Conservation (phyloP, 352 stramenopile species). For the Phytopythium sindhum region DNA sequence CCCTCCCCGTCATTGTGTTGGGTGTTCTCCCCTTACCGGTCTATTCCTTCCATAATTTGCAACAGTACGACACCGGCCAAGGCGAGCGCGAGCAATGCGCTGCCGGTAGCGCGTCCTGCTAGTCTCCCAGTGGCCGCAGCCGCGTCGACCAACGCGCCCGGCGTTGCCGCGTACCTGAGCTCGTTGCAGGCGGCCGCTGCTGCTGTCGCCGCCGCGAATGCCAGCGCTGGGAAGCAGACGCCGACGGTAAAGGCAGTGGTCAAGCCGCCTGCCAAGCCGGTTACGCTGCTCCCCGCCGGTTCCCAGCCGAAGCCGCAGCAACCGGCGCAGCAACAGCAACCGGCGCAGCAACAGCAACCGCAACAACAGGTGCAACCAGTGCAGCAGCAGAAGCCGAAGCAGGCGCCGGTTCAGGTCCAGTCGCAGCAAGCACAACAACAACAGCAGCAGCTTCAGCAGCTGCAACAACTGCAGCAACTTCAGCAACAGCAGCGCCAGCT, state of each 20-base stretch:
- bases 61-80: slow-evolving; percentile 12
- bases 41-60: not conserved
- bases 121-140: not conserved
- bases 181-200: slow-evolving; percentile 6
- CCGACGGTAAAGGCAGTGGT: slow-evolving; percentile 8
- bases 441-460: slow-evolving; percentile 34
- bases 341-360: slow-evolving; percentile 5
- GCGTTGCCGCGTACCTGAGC: slow-evolving; percentile 4
- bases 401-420: not conserved
- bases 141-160: not conserved
- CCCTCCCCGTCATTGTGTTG: not conserved
- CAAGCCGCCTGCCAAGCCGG: slow-evolving; percentile 26
- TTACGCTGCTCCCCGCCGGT: slow-evolving; percentile 12
- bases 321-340: slow-evolving; percentile 16
- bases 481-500: slow-evolving; percentile 3
- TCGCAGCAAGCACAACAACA: slow-evolving; percentile 8
- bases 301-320: slow-evolving; percentile 1
- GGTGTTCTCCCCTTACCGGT: not conserved
- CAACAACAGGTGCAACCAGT: slow-evolving; percentile 13
- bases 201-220: not conserved
- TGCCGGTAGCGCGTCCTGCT: slow-evolving; percentile 22
- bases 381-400: slow-evolving; percentile 10
- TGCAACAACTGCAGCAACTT: slow-evolving; percentile 17
- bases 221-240: slow-evolving; percentile 9
- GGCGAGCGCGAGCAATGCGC: slow-evolving; percentile 13